Evolutionary conservation across 2,329 filamentous ascomycete species (phyloP), one percentile per base, ranked within the genome.

Genomic region (Westerdykella ornata): DNA sequence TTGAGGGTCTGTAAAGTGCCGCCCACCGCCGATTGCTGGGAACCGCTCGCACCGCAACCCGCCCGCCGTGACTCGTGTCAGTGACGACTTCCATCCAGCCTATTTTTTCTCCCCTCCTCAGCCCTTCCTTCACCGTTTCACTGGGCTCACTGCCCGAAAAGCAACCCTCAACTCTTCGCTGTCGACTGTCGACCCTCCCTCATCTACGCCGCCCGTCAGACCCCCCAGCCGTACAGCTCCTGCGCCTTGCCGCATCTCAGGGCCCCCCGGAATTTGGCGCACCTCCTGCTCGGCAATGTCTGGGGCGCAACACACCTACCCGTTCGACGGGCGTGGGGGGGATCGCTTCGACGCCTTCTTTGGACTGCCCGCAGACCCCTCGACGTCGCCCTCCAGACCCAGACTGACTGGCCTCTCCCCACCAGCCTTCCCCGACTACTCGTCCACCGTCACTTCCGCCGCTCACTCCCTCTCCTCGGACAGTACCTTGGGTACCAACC

Each of bases 401-500:
- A n/a, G n/a, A n/a, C n/a, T n/a, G 32, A 30, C 34, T 19, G 20
- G 33, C n/a, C 12, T 20, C 22, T 36, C 41, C n/a, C 16, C 18
- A n/a, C 31, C 46, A 43, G 42, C 36, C 39, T 45, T 46, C 37
- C 42, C 53, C 50, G 51, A 59, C 48, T 51, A 48, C 53, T 50
- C 53, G 35, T 45, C 42, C 20, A 63, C 54, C 37, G 56, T 62
- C 42, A 68, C 63, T 32, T 67, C 63, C 38, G 59, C 65, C 38
- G 59, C 76, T 48, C 68, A 72, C 39, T 68, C 67, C 37, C 59
- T 68, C 48, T 68, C 66, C 36, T 67, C 68, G 40, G 62, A 65
- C 34, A 66, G 66, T 53, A 68, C 70, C 14, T 61, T 68, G 48
- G 63, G 66, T 49, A 69, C 65, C 67, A 76, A 72, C 57, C 72